These are phyloP conservation scores for Ogataea ganodermae DNA, from an alignment of 805 yeast species.

Conservation along the genomic window DNA sequence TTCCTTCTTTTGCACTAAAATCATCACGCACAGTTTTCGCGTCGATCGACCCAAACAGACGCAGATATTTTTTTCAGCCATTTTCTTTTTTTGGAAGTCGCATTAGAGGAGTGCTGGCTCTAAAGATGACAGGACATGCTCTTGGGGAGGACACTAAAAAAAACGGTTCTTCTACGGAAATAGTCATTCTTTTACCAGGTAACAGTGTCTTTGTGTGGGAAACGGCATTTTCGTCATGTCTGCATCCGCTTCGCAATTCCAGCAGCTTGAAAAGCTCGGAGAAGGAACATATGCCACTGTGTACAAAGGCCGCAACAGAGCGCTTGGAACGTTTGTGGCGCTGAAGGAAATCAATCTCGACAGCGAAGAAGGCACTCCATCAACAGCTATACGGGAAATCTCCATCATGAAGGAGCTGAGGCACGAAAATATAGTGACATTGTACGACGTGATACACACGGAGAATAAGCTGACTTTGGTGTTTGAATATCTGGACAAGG, in stretches of 20 bases:
- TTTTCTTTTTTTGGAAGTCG: slow-evolving; percentile 8
- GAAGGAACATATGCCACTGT: slow-evolving; percentile 99
- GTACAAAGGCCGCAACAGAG: slow-evolving; percentile 85
- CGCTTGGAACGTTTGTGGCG: slow-evolving; percentile 89
- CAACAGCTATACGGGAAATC: slow-evolving; percentile 96
- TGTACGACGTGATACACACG: slow-evolving; percentile 94
- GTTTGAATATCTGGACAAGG: slow-evolving; percentile 91
- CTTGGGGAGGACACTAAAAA: background rate
- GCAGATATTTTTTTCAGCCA: background rate
- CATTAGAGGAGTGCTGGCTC: slow-evolving; percentile 5
- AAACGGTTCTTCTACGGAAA: background rate
- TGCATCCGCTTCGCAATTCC: slow-evolving; percentile 43
- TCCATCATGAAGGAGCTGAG: slow-evolving; percentile 93
- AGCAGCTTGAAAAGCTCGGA: slow-evolving; percentile 77
- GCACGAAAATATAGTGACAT: slow-evolving; percentile 88
- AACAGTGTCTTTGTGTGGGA: background rate
- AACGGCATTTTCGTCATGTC: slow-evolving; percentile 26
- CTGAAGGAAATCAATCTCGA: slow-evolving; percentile 92
- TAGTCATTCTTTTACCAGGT: background rate
- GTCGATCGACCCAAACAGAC: slow-evolving; percentile 7
- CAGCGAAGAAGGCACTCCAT: slow-evolving; percentile 97
- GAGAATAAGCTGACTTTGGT: slow-evolving; percentile 94
- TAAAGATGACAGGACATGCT: slow-evolving; percentile 12
- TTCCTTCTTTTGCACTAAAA: background rate
- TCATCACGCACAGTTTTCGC: background rate